These are phyloP conservation scores for Penicillium ochrochloron DNA, from an alignment of 495 filamentous ascomycete species.

Conservation along the genomic window DNA sequence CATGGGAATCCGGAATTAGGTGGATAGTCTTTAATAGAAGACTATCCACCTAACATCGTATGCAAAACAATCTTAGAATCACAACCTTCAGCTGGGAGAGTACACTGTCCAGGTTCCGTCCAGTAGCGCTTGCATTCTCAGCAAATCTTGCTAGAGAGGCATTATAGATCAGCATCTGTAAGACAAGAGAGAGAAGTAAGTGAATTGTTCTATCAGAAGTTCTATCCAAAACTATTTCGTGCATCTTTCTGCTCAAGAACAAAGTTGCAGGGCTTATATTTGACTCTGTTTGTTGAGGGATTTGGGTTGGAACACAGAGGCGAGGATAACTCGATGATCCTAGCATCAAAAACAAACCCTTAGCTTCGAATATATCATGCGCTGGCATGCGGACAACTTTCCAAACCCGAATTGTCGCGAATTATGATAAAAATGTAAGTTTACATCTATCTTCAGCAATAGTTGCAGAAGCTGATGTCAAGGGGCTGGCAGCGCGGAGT, in stretches of 20 bases:
- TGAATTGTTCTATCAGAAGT: conserved; percentile 35
- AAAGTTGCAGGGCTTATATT: conserved; percentile 42
- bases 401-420: conserved; percentile 39
- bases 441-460: conserved; percentile 34
- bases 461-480: conserved; percentile 24
- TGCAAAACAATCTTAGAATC: conserved; percentile 6
- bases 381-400: conserved; percentile 18
- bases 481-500: conserved; percentile 35
- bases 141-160: conserved; percentile 34
- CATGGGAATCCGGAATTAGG: no score
- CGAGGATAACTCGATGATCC: conserved; percentile 36
- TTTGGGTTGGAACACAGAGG: conserved; percentile 34
- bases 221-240: conserved; percentile 39
- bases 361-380: conserved; percentile 10
- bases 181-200: conserved; percentile 13
- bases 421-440: conserved; percentile 42
- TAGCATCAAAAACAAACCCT: conserved; percentile 24
- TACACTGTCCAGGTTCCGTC: conserved; percentile 24
- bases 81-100: conserved; percentile 38
- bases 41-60: no score
- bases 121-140: conserved; percentile 32
- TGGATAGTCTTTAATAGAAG: no score
- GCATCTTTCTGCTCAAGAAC: conserved; percentile 34
- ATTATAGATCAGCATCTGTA: conserved; percentile 28
- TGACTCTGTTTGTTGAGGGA: conserved; percentile 34